Conservation (phyloP, 2,329 filamentous ascomycete species). For the Penicillium polonicum region DNA sequence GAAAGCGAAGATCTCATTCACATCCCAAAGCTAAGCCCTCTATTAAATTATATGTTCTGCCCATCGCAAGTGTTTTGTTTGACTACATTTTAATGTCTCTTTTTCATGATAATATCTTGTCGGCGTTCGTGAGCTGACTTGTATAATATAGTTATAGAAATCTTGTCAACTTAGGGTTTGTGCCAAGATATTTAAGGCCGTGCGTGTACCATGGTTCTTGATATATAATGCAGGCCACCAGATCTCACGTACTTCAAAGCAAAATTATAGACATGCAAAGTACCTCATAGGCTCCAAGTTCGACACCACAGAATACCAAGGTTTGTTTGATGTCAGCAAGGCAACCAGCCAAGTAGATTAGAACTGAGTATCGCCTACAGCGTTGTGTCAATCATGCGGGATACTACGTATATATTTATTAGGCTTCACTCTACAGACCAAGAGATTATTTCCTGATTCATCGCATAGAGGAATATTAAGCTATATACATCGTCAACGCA, state of each 20-base stretch:
- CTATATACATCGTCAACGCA: not conserved
- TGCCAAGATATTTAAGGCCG: not conserved
- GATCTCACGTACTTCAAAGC: not conserved
- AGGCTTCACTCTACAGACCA: not conserved
- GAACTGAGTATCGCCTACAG: not conserved
- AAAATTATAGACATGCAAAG: not conserved
- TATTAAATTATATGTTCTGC: too few species aligned
- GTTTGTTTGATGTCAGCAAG: not conserved
- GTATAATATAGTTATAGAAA: too few species aligned
- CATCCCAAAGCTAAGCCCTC: not conserved
- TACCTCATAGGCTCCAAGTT: not conserved
- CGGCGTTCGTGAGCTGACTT: too few species aligned
- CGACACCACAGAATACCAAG: not conserved
- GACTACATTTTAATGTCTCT: too few species aligned
- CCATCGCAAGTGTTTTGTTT: too few species aligned
- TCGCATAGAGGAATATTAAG: not conserved
- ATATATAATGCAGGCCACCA: not conserved
- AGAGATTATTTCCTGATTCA: not conserved
- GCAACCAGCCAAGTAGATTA: not conserved
- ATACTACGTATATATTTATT: not conserved
- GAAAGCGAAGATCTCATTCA: not conserved
- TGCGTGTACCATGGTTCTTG: conserved; percentile 1
- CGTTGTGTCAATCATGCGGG: not conserved
- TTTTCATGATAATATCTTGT: too few species aligned
- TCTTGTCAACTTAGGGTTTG: not conserved